A percentile compares a stretch with the other conserved stretches of the same genome.
Evolutionary conservation across 495 filamentous ascomycete species (phyloP).

Genomic region (Penicillium simplicissimum): DNA sequence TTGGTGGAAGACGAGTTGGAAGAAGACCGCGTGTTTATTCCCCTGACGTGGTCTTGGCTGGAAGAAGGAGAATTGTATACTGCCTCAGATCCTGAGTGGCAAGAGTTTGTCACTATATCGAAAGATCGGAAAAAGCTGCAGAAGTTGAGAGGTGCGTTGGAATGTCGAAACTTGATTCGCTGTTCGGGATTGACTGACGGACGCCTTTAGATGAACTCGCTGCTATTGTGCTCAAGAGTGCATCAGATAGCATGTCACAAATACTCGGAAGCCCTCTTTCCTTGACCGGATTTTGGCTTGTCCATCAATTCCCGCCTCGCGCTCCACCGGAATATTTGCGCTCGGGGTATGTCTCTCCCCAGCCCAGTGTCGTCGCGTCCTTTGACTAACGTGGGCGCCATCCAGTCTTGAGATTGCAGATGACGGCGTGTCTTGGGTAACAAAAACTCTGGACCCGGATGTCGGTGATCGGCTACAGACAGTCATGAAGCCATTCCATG

Average conservation of each 20-base stretch:
- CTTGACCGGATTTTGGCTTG: slow-evolving; percentile 56
- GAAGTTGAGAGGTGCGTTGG: slow-evolving; percentile 48
- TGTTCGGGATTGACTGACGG: background rate
- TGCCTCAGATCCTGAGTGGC: slow-evolving; percentile 69
- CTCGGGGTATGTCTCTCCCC: slow-evolving; percentile 53
- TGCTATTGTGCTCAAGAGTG: slow-evolving; percentile 38
- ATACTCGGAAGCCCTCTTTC: slow-evolving; percentile 52
- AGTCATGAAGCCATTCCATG: slow-evolving; percentile 36
- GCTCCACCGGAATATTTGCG: slow-evolving; percentile 61
- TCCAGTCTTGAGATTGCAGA: slow-evolving; percentile 55
- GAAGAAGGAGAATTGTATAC: slow-evolving; percentile 55
- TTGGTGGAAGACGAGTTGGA: slow-evolving; percentile 33
- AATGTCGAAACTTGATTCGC: slow-evolving; percentile 11
- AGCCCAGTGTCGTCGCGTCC: no score
- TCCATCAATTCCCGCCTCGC: slow-evolving; percentile 58
- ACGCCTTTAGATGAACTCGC: slow-evolving; percentile 50
- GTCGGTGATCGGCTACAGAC: slow-evolving; percentile 36
- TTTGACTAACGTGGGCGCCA: slow-evolving; percentile 17
- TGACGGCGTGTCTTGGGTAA: slow-evolving; percentile 52
- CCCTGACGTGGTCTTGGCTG: slow-evolving; percentile 56
- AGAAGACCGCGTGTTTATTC: slow-evolving; percentile 59
- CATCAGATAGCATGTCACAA: slow-evolving; percentile 34
- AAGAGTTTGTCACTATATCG: slow-evolving; percentile 60
- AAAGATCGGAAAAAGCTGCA: slow-evolving; percentile 49
- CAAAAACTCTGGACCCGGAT: slow-evolving; percentile 41